Evolutionary conservation across 2,329 filamentous ascomycete genomes (phyloP).

Genomic region (Zarea fungicola): DNA sequence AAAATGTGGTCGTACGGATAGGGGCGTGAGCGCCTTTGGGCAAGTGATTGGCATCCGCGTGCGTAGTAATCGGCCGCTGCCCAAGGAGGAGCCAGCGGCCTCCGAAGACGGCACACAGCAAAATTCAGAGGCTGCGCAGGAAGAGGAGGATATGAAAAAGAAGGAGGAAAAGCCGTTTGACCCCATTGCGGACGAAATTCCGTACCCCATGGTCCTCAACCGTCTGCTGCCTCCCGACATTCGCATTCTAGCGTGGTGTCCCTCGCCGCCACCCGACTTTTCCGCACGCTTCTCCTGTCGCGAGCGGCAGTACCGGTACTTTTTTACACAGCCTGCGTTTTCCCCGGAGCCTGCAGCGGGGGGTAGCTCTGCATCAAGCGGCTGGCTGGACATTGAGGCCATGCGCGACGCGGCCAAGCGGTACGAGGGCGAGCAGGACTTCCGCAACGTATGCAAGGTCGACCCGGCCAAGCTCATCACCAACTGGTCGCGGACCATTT

Average conservation of each 20-base stretch:
- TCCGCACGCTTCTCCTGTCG: constrained; percentile 89
- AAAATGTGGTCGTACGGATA: constrained; percentile 91
- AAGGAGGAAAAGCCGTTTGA: constrained; percentile 42
- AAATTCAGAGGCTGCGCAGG: constrained; percentile 9
- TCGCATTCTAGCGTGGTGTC: constrained; percentile 88
- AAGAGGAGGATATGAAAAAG: constrained; percentile 21
- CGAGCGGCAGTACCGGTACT: constrained; percentile 90
- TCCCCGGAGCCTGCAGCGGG: constrained; percentile 47
- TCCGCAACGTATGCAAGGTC: constrained; percentile 94
- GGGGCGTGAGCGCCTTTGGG: constrained; percentile 92
- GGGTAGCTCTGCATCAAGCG: constrained; percentile 37
- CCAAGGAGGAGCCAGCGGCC: too few species aligned
- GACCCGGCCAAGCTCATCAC: constrained; percentile 85
- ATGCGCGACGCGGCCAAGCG: constrained; percentile 79
- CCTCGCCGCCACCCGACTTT: constrained; percentile 71
- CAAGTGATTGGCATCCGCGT: constrained; percentile 85
- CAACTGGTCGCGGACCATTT: constrained; percentile 76
- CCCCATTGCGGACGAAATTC: constrained; percentile 72
- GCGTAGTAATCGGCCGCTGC: constrained; percentile 67
- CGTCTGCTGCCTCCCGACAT: constrained; percentile 85
- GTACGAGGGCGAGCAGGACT: constrained; percentile 84
- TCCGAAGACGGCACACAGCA: background rate
- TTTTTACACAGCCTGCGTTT: constrained; percentile 93
- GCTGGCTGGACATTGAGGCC: constrained; percentile 79
- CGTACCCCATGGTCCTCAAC: constrained; percentile 80